phyloP scores from a whole-genome alignment of 805 yeast genomes.

The Zygosaccharomyces siamensis region DNA sequence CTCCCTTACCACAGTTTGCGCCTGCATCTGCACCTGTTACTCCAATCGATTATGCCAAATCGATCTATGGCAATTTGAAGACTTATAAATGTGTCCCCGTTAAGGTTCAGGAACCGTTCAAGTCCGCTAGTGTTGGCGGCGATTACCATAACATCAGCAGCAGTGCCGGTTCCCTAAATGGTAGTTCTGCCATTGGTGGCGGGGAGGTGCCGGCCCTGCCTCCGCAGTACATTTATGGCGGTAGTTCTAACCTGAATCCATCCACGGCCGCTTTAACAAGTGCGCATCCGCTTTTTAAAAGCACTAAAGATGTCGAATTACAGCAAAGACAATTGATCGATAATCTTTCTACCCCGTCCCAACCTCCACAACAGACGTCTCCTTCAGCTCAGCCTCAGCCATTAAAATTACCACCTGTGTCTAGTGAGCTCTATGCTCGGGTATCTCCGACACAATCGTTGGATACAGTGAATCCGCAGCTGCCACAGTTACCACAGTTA shows the following conservation, averaged over 20 bases:
- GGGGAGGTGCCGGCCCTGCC: not conserved
- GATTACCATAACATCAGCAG: not conserved
- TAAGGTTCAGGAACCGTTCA: slow-evolving; percentile 19
- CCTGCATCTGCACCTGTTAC: slow-evolving; percentile 19
- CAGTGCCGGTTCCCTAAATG: not conserved
- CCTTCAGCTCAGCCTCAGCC: slow-evolving; percentile 12
- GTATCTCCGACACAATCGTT: slow-evolving; percentile 51
- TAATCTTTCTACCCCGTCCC: slow-evolving; percentile 11
- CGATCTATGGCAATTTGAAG: slow-evolving; percentile 28
- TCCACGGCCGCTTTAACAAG: not conserved
- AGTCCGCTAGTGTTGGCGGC: slow-evolving; percentile 1
- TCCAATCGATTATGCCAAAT: slow-evolving; percentile 30
- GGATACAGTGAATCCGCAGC: slow-evolving; percentile 86
- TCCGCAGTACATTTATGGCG: slow-evolving; percentile 3
- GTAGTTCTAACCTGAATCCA: not conserved
- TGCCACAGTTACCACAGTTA: slow-evolving; percentile 92
- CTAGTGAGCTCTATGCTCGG: slow-evolving; percentile 51
- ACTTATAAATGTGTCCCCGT: slow-evolving; percentile 31
- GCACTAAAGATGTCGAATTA: slow-evolving; percentile 20
- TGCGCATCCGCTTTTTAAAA: slow-evolving; percentile 15
- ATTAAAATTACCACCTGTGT: slow-evolving; percentile 23
- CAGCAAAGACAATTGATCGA: slow-evolving; percentile 30
- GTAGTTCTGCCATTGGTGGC: not conserved
- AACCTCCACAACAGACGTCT: slow-evolving; percentile 10
- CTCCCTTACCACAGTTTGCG: not conserved